phyloP scores from a whole-genome alignment of 176 grass and related monocot genomes.

The Areca catechu region DNA sequence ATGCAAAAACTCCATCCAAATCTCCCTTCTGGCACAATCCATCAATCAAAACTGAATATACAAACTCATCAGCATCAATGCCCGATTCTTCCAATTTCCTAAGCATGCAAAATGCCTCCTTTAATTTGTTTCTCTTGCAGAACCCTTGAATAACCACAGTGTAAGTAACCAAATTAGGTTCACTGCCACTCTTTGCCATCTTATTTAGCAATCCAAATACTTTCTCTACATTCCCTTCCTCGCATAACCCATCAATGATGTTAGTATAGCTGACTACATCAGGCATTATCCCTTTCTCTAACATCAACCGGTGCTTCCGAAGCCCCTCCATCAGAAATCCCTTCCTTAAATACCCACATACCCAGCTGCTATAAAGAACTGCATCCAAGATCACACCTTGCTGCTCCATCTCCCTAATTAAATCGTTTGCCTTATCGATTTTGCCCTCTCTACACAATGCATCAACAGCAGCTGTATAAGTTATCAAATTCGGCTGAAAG shows the following conservation, averaged over 20 bases:
- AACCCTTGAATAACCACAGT: slow-evolving; percentile 62
- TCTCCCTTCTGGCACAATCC: slow-evolving; percentile 46
- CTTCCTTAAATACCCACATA: slow-evolving; percentile 43
- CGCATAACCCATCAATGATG: slow-evolving; percentile 59
- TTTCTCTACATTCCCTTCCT: slow-evolving; percentile 66
- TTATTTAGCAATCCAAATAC: slow-evolving; percentile 52
- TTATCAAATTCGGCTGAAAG: slow-evolving; percentile 48
- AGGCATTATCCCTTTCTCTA: slow-evolving; percentile 39
- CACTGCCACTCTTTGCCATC: slow-evolving; percentile 29
- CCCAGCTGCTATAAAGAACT: slow-evolving; percentile 42
- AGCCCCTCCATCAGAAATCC: slow-evolving; percentile 56
- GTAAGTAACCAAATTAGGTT: slow-evolving; percentile 69
- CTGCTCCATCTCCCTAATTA: slow-evolving; percentile 39
- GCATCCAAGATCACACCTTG: slow-evolving; percentile 34
- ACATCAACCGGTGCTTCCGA: slow-evolving; percentile 34
- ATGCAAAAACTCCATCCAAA: slow-evolving; percentile 42
- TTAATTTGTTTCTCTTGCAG: slow-evolving; percentile 59
- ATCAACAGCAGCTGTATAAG: slow-evolving; percentile 33
- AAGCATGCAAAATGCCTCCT: slow-evolving; percentile 45
- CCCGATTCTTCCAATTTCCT: slow-evolving; percentile 50
- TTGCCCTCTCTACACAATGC: slow-evolving; percentile 41
- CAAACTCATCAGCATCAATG: slow-evolving; percentile 47
- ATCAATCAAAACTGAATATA: slow-evolving; percentile 60
- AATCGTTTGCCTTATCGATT: slow-evolving; percentile 23
- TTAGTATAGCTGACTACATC: slow-evolving; percentile 60